Conservation (phyloP, 441 rosid species). For the Pelargonium australe region DNA sequence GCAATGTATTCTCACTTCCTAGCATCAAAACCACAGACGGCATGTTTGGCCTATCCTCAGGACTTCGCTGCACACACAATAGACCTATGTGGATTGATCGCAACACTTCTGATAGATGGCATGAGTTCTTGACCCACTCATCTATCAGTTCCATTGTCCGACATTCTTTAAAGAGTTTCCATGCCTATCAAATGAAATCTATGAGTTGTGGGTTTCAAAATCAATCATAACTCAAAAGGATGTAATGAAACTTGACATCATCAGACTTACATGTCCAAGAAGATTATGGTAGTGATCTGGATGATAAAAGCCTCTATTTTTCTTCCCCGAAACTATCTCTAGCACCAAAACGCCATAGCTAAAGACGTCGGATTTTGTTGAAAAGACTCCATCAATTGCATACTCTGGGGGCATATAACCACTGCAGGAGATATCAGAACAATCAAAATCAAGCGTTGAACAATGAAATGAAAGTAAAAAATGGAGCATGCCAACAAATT, state of each 20-base stretch:
- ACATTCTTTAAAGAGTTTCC: slow-evolving; percentile 22
- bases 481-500: no score
- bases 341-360: slow-evolving; percentile 13
- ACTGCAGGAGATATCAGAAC: not conserved
- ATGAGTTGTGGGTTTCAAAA: not conserved
- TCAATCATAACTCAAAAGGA: not conserved
- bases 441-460: no score
- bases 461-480: not conserved
- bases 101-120: slow-evolving; percentile 4
- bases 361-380: slow-evolving; percentile 11
- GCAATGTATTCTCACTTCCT: not conserved
- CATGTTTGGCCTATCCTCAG: slow-evolving; percentile 15
- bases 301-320: slow-evolving; percentile 19
- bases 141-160: slow-evolving; percentile 1
- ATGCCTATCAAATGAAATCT: slow-evolving; percentile 18
- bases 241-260: not conserved
- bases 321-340: slow-evolving; percentile 17
- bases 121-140: not conserved
- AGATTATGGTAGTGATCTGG: slow-evolving; percentile 8
- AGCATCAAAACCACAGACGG: not conserved
- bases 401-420: slow-evolving; percentile 23
- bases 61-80: not conserved
- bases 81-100: slow-evolving; percentile 5
- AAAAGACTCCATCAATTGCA: slow-evolving; percentile 13
- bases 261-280: slow-evolving; percentile 11